phyloP scores from a whole-genome alignment of 2,329 filamentous ascomycete species.

The Emmonsiellopsis sp. region DNA sequence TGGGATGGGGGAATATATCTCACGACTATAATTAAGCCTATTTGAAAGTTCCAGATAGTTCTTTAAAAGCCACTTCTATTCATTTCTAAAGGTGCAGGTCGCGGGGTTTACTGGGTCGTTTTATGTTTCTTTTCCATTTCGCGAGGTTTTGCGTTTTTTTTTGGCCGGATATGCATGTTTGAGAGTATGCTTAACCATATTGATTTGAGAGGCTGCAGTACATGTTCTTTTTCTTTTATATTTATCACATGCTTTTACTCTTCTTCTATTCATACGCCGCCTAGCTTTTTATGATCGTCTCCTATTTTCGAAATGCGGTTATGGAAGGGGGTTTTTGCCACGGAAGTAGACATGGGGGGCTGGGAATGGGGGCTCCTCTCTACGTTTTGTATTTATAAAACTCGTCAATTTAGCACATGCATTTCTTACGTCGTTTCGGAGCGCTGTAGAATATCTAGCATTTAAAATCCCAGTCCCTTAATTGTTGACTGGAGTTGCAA shows the following conservation, averaged over 20 bases:
- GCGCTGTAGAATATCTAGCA: too few relatives aligned
- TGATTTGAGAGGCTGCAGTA: background rate
- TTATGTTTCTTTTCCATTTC: background rate
- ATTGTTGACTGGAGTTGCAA: too few relatives aligned
- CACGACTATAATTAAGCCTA: constrained; percentile 1
- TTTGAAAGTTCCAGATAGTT: background rate
- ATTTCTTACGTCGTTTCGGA: too few relatives aligned
- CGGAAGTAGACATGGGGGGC: background rate
- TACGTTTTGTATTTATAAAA: background rate
- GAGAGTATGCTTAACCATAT: constrained; percentile 4
- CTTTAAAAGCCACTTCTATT: background rate
- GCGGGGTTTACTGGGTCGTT: background rate
- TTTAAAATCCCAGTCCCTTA: too few relatives aligned
- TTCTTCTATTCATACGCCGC: background rate
- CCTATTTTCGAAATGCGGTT: background rate
- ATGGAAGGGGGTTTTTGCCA: background rate
- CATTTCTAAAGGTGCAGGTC: background rate
- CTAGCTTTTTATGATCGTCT: background rate
- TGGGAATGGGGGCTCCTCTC: background rate
- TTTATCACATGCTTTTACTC: background rate
- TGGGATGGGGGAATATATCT: background rate
- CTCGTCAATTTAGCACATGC: too few relatives aligned
- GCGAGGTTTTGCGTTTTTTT: background rate
- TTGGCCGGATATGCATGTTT: constrained; percentile 4
- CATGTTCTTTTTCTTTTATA: background rate